These are phyloP conservation scores for Cladosporium sp. DNA, from an alignment of 2,329 filamentous ascomycete species.

Conservation along the genomic window DNA sequence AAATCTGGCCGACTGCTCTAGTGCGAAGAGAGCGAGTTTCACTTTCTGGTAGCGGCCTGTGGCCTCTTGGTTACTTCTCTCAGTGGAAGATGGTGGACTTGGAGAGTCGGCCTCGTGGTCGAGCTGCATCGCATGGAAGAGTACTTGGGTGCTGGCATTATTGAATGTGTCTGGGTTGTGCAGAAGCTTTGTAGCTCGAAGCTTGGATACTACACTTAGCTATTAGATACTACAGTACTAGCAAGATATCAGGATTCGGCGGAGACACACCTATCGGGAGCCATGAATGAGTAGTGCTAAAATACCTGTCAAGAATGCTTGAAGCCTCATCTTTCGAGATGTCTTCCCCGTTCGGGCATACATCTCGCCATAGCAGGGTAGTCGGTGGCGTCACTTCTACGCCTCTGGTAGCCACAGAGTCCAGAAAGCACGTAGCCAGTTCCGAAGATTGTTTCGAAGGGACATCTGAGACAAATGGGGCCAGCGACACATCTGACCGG, in stretches of 20 bases:
- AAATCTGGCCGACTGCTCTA: constrained; percentile 22
- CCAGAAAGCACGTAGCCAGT: constrained; percentile 20
- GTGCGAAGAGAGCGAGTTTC: constrained; percentile 22
- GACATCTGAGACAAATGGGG: neutral
- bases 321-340: constrained; percentile 12
- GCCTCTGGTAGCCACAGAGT: constrained; percentile 23
- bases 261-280: constrained; percentile 17
- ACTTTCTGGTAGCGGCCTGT: constrained; percentile 12
- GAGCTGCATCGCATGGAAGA: constrained; percentile 22
- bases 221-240: neutral
- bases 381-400: constrained; percentile 3
- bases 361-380: constrained; percentile 19
- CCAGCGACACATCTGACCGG: neutral
- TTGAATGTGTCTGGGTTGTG: neutral
- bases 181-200: constrained; percentile 15
- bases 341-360: neutral
- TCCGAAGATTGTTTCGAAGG: neutral
- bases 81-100: neutral
- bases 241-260: neutral
- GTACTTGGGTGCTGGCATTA: neutral
- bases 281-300: constrained; percentile 22
- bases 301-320: constrained; percentile 14
- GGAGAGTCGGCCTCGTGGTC: neutral
- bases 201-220: neutral
- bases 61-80: neutral